Base-by-base conservation (phyloP, 106 monocot genomes). In the Vanilla planifolia region DNA sequence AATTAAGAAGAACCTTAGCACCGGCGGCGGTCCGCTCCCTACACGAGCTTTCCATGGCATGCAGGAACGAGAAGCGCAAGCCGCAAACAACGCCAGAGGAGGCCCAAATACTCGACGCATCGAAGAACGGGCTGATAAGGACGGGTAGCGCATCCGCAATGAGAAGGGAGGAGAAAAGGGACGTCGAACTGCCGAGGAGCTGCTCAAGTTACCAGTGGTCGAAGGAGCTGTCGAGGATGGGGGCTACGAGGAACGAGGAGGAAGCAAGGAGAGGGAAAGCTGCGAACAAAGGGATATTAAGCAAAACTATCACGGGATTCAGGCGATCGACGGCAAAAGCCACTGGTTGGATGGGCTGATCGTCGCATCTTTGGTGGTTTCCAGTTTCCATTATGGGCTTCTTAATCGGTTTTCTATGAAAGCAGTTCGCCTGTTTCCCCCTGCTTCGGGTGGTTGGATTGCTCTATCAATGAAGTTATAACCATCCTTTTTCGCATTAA, bases 1-100 rank as follows among this genome's bases (percentile, higher is more conserved):
- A 17, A 34, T 0, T 29, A 1, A 8, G 34, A 27, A 11, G 44
- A 26, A n/a, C n/a, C n/a, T n/a, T n/a, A n/a, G n/a, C n/a, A n/a
- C 8, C 15, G 1, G 20, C 17, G 30, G 25, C 42, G 41, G 9
- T n/a, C 19, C 23, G 30, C 2, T 15, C 68, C 24, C 9, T 24
- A 1, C 21, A 15, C 5, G 45, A 57, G 3, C 32, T 33, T 37
- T 10, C 56, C 17, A 21, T 22, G 10, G 27, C 29, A 2, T 40
- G 41, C 42, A 30, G 42, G 14, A 67, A 67, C 30, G 67, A 67
- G 21, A 67, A 43, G 43, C 26, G 14, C 42, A 55, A 53, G 33
- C 43, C 67, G 32, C 8, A 10, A 15, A n/a, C n/a, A 43, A 20
- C 17, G 42, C 10, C n/a, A 3, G 24, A 28, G 4, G 55, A 42